A percentile compares a stretch with the other conserved stretches of the same genome.
Conservation (phyloP, 805 yeast species). For the Metschnikowia lachancei region DNA sequence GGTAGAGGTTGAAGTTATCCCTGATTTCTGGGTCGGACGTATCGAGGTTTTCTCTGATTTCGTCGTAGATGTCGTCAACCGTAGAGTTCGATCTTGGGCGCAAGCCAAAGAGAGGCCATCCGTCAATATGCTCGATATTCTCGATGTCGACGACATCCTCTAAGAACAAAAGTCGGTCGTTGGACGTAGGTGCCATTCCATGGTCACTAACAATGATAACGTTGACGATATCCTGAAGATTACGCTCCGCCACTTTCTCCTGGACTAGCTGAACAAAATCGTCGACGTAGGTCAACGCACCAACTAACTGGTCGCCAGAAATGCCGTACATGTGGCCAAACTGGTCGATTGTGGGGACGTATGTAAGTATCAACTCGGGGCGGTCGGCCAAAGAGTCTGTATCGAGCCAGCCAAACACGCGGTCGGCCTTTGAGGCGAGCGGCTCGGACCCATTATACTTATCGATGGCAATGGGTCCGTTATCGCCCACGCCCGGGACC, state of each 20-base stretch:
- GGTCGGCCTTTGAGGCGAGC: slow-evolving; percentile 52
- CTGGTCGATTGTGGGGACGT: slow-evolving; percentile 81
- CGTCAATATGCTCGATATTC: slow-evolving; percentile 63
- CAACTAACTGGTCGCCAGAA: slow-evolving; percentile 52
- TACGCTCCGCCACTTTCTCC: slow-evolving; percentile 49
- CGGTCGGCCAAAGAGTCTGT: slow-evolving; percentile 43
- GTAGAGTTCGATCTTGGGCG: slow-evolving; percentile 49
- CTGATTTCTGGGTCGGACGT: slow-evolving; percentile 19
- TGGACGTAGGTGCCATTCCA: slow-evolving; percentile 88
- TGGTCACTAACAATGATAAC: slow-evolving; percentile 82
- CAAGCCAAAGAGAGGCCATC: slow-evolving; percentile 84
- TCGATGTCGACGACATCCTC: slow-evolving; percentile 65
- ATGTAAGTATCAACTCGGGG: slow-evolving; percentile 75
- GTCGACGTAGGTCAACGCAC: slow-evolving; percentile 65
- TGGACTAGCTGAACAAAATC: slow-evolving; percentile 51
- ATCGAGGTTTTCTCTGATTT: slow-evolving; percentile 34
- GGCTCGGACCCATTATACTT: slow-evolving; percentile 63
- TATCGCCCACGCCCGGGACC: slow-evolving; percentile 48
- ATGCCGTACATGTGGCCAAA: slow-evolving; percentile 74
- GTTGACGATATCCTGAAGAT: slow-evolving; percentile 65
- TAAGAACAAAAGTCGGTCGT: slow-evolving; percentile 62
- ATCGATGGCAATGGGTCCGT: slow-evolving; percentile 54
- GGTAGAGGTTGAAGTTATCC: slow-evolving; percentile 47
- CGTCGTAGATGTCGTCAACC: slow-evolving; percentile 46
- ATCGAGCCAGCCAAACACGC: slow-evolving; percentile 70